phyloP scores from a whole-genome alignment of 768 basidiomycete species.

The Agrocybe praecox region DNA sequence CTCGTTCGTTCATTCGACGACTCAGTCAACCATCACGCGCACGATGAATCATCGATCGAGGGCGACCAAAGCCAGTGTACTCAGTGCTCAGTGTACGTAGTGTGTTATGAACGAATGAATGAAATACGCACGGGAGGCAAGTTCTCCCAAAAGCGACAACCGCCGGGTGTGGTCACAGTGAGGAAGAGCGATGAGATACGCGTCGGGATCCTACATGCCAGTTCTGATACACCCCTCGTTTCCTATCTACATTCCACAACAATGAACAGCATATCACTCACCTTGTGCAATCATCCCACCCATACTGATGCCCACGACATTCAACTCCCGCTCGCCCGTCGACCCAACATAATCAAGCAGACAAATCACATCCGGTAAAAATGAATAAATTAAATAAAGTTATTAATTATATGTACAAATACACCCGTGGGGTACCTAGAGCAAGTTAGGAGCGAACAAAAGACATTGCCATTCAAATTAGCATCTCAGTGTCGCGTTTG shows the following conservation, averaged over 20 bases:
- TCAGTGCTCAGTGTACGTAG: no score
- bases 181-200: constrained; percentile 70
- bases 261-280: constrained; percentile 21
- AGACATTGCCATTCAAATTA: no score
- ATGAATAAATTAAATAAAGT: no score
- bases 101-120: background rate
- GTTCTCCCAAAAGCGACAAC: constrained; percentile 46
- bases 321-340: constrained; percentile 60
- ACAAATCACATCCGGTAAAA: constrained; percentile 51
- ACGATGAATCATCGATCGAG: no score
- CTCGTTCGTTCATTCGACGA: no score
- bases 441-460: no score
- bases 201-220: constrained; percentile 65
- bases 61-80: no score
- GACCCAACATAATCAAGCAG: constrained; percentile 75
- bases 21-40: no score
- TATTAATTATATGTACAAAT: no score
- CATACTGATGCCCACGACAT: constrained; percentile 75
- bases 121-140: constrained; percentile 57
- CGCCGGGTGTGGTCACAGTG: constrained; percentile 64
- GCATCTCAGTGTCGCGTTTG: no score
- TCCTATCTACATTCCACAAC: no score
- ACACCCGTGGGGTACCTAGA: no score
- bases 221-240: constrained; percentile 43
- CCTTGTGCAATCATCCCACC: constrained; percentile 89